These are phyloP conservation scores for Plasmodium vinckei DNA, from an alignment of 169 alveolate species.

Conservation along the genomic window DNA sequence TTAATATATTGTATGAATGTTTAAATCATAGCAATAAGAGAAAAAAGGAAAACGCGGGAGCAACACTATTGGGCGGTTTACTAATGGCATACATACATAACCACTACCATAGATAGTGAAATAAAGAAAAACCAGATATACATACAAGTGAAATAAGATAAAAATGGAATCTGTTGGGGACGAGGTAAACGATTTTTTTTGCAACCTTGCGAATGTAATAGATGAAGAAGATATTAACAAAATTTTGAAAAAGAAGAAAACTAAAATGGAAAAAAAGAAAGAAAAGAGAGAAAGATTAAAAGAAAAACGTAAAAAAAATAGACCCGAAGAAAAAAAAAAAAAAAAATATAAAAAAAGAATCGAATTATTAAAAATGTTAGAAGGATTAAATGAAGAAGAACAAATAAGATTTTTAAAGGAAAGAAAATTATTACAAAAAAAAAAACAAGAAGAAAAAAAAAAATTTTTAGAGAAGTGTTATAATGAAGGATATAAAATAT, in stretches of 20 bases:
- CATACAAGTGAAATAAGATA: neutral
- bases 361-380: slow-evolving; percentile 43
- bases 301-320: slow-evolving; percentile 54
- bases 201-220: slow-evolving; percentile 26
- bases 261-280: slow-evolving; percentile 60
- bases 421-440: slow-evolving; percentile 72
- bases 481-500: slow-evolving; percentile 78
- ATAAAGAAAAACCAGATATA: too few species aligned
- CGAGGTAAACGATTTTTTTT: slow-evolving; percentile 20
- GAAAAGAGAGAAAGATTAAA: slow-evolving; percentile 39
- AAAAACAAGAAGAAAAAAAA: slow-evolving; percentile 73
- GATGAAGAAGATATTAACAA: slow-evolving; percentile 39
- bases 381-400: slow-evolving; percentile 73
- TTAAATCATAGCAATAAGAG: too few species aligned
- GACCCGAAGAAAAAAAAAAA: slow-evolving; percentile 74
- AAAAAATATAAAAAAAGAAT: slow-evolving; percentile 49
- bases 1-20: too few species aligned
- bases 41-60: too few species aligned
- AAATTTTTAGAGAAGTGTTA: slow-evolving; percentile 35
- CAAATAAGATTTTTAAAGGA: slow-evolving; percentile 64
- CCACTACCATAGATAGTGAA: too few species aligned
- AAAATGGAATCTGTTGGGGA: neutral
- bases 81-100: too few species aligned
- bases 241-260: slow-evolving; percentile 19
- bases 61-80: too few species aligned